These are phyloP conservation scores for Solanum ahanhuiri DNA, from an alignment of 257 asterid genomes.

Conservation along the genomic window DNA sequence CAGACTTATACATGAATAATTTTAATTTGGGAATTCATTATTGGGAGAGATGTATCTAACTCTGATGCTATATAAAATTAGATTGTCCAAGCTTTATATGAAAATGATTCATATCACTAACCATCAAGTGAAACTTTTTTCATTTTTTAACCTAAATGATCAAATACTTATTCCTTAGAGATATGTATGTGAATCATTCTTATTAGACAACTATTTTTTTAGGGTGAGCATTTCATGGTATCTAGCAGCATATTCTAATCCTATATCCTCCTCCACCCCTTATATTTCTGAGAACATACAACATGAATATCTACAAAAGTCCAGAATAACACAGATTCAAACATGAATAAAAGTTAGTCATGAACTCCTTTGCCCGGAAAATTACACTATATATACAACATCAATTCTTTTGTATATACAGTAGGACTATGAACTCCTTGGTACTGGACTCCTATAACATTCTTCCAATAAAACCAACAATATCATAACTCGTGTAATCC, in stretches of 20 bases:
- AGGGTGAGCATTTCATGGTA: neutral
- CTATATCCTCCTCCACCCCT: neutral
- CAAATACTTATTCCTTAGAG: no score
- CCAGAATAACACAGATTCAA: neutral
- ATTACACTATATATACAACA: neutral
- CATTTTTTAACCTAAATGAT: conserved; percentile 16
- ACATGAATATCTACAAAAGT: neutral
- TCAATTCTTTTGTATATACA: neutral
- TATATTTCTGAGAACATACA: neutral
- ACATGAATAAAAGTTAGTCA: neutral
- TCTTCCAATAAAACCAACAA: neutral
- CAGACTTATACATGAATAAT: no score
- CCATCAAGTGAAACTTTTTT: no score
- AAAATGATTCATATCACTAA: no score
- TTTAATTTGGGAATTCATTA: no score
- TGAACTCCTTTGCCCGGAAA: neutral
- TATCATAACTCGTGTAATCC: neutral
- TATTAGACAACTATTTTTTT: no score
- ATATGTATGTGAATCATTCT: neutral
- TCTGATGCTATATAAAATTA: no score
- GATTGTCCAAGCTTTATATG: no score
- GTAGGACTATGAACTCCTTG: neutral
- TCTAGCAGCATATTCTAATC: neutral
- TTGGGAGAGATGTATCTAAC: no score
- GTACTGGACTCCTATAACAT: neutral